Percentiles rank a stretch among this genome's conserved stretches.
Evolutionary conservation across 345 rosid species (phyloP).

Genomic region (Rhizophora mangle): DNA sequence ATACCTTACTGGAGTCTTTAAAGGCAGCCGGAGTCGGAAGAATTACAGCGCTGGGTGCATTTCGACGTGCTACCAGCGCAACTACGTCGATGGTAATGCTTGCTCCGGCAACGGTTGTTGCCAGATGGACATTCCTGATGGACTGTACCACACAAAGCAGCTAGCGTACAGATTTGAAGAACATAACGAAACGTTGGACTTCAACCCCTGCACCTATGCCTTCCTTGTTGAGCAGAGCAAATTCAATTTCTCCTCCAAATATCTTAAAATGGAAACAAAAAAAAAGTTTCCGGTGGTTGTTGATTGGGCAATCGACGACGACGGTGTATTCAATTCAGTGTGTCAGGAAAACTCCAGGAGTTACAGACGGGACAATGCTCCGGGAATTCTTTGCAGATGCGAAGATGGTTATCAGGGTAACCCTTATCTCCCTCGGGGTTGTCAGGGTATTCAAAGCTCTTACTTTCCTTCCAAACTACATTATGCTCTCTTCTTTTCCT

Average conservation of each 20-base stretch:
- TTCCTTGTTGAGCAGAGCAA: slow-evolving; percentile 11
- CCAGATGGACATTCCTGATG: slow-evolving; percentile 22
- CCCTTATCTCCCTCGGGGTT: slow-evolving; percentile 19
- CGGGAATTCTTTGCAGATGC: slow-evolving; percentile 35
- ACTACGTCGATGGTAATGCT: slow-evolving; percentile 15
- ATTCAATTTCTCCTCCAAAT: slow-evolving; percentile 22
- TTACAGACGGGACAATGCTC: neutral
- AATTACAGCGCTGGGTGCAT: slow-evolving; percentile 16
- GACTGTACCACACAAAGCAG: neutral
- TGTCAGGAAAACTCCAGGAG: neutral
- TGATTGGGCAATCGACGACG: slow-evolving; percentile 23
- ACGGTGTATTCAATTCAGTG: neutral
- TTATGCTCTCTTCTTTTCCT: neutral
- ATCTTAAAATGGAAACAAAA: neutral
- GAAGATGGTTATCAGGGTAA: slow-evolving; percentile 26
- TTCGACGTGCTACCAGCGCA: slow-evolving; percentile 5
- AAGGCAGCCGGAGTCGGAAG: too few species aligned
- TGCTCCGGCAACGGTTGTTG: slow-evolving; percentile 42
- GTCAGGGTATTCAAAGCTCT: neutral
- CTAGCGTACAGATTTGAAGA: neutral
- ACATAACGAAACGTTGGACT: neutral
- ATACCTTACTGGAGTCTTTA: neutral
- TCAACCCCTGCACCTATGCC: slow-evolving; percentile 33
- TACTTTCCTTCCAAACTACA: neutral
- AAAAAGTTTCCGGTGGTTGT: slow-evolving; percentile 13